phyloP scores from a whole-genome alignment of 306 rosid species.

The Casuarina cunninghamiana region DNA sequence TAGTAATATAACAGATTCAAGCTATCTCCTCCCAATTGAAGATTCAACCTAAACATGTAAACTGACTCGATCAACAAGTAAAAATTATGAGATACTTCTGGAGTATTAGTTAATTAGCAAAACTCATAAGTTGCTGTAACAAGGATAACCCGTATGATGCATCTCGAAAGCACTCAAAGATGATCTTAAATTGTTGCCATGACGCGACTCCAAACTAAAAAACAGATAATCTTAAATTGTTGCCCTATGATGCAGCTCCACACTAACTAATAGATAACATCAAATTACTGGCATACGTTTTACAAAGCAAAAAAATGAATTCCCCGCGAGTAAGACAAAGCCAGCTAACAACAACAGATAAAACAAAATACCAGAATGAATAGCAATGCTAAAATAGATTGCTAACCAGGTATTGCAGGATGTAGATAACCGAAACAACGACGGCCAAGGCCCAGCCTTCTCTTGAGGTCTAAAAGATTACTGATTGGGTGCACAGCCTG shows the following conservation, averaged over 20 bases:
- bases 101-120: background rate
- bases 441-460: slow-evolving; percentile 95
- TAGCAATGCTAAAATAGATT: slow-evolving; percentile 26
- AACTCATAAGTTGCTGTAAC: background rate
- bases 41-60: background rate
- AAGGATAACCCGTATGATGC: background rate
- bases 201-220: no score
- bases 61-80: no score
- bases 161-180: no score
- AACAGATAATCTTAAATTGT: no score
- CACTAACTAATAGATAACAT: background rate
- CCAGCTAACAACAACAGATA: slow-evolving; percentile 15
- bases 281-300: background rate
- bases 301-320: background rate
- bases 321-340: background rate
- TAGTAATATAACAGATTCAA: slow-evolving; percentile 1
- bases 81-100: background rate
- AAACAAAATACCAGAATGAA: slow-evolving; percentile 18
- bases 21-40: slow-evolving; percentile 12
- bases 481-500: slow-evolving; percentile 99
- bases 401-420: slow-evolving; percentile 91
- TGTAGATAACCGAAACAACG: slow-evolving; percentile 95
- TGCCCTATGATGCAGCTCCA: background rate
- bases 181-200: no score
- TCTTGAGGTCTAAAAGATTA: slow-evolving; percentile 94